Conservation (phyloP, 106 monocot species). For the Dioscorea dumetorum region DNA sequence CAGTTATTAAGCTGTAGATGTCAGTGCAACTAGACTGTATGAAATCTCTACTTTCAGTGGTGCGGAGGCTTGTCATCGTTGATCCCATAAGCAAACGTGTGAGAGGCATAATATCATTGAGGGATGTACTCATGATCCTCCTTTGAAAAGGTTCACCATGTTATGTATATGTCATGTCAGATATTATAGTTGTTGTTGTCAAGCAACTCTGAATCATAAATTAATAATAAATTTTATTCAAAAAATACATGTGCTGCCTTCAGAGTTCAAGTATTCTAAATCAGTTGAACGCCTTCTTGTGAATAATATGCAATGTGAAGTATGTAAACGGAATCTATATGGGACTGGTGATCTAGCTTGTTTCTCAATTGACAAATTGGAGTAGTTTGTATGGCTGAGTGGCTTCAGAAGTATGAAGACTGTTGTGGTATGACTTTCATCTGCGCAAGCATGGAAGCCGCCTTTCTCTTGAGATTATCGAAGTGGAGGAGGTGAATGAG, state of each 20-base stretch:
- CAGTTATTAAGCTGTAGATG: not conserved
- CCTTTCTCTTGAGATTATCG: not conserved
- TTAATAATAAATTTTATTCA: not conserved
- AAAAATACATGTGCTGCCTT: not conserved
- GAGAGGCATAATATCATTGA: constrained; percentile 31
- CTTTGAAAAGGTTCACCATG: not conserved
- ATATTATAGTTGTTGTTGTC: not conserved
- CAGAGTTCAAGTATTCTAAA: too few relatives aligned
- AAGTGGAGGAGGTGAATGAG: not conserved
- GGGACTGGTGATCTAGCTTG: too few relatives aligned
- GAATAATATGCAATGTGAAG: not conserved
- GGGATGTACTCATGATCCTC: constrained; percentile 17
- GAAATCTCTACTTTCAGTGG: constrained; percentile 9
- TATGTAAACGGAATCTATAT: too few relatives aligned
- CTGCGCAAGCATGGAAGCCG: not conserved
- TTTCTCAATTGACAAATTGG: not conserved
- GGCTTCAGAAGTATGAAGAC: constrained; percentile 1
- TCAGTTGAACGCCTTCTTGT: not conserved
- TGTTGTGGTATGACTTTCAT: constrained; percentile 2
- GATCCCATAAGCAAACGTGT: constrained; percentile 14
- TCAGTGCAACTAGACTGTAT: not conserved
- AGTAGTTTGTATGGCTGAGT: not conserved
- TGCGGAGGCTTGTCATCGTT: constrained; percentile 16
- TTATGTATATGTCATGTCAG: not conserved
- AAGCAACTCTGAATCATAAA: not conserved